Evolutionary conservation across 441 rosid species (phyloP), one percentile per base, ranked within the genome.

Genomic region (Gossypium lobatum): DNA sequence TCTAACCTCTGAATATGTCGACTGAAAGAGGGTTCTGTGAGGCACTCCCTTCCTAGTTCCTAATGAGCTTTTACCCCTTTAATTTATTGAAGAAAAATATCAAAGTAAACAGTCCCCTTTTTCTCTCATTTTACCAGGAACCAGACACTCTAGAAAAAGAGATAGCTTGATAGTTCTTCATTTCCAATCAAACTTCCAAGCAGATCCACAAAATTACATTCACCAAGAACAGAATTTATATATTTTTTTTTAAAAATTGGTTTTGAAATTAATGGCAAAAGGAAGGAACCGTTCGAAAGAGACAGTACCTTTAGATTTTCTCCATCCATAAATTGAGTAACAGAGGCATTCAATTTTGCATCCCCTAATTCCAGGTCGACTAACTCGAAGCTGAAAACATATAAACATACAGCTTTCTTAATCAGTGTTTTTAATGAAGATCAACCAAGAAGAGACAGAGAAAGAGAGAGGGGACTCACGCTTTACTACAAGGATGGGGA

Each of bases 401-500:
- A 39, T 9, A 48, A 48, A 28, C 60, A 21, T 26, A 11, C 31
- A 53, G 46, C 3, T 53, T 70, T 31, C 5, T 70, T 18, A 54
- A 69, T 31, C 62, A 1, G 73, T 46, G 73, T 4, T 69, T 69
- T 4, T 7, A 8, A 50, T n/a, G 21, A 26, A 16, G 14, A 68
- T 8, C 16, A 68, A 4, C 23, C 45, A 46, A 20, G 59, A 20
- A 48, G 53, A 18, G 39, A 20, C 26, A 73, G 55, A 17, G 76
- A 74, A 59, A 1, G 50, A 76, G 71, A 61, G 69, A 60, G 42
- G 55, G 18, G 73, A 61, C 82, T 80, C 82, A 93, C 98, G 79
- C 73, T 77, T 79, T 85, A 74, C 79, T 82, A 69, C 80, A 55
- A 48, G 91, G 80, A 34, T 26, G 63, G 74, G 91, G 84, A 64